Evolutionary conservation across 371 early-diverging fungal genomes (phyloP), one percentile per base, ranked within the genome.

Genomic region (Nosema granulosis): DNA sequence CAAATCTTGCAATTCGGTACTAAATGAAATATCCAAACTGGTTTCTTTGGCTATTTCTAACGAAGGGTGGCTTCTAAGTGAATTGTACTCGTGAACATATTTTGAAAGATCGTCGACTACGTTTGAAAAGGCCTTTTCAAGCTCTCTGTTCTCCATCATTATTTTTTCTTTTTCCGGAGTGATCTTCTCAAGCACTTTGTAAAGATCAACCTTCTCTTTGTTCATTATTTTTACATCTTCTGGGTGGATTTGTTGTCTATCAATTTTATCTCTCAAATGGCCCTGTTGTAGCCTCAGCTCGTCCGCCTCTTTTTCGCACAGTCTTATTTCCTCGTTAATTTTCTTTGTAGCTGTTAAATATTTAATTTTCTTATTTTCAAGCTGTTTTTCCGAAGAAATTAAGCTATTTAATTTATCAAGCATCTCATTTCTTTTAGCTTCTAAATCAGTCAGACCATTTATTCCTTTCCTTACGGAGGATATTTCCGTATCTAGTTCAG

Each of bases 201-300:
- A 74, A 18, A 86, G 68, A 18, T 69, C 68, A 1, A 75, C 69
- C 72, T 84, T 83, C 82, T 92, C 90, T 6, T 87, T 82, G 52
- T 87, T 91, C 91, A 92, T 91, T 51, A 89, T 87, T 65, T 90
- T 89, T 1, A 91, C 88, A 81, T 91, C 92, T 50, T 88, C 90
- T 20, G 89, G 88, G 38, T 89, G 89, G 24, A 92, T 88, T 69
- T 88, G 88, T 81, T 92, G 92, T 54, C 83, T 79, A 57, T 90
- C 89, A 16, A 92, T 90, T 12, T 85, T 74, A 6, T 74, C 62
- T 68, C 87, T 82, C 51, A 89, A 75, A n/a, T 84, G 83, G 0
- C 66, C 52, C 57, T 80, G 75, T 31, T 76, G 77, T 34, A 32
- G 66, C 34, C 28, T 31, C 6, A 69, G 62, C n/a, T 54, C 20